A percentile compares a stretch with the other conserved stretches of the same genome.
These are phyloP conservation scores for Magnolia officinalis DNA, from an alignment of 164 flowering plant species.

Conservation along the genomic window DNA sequence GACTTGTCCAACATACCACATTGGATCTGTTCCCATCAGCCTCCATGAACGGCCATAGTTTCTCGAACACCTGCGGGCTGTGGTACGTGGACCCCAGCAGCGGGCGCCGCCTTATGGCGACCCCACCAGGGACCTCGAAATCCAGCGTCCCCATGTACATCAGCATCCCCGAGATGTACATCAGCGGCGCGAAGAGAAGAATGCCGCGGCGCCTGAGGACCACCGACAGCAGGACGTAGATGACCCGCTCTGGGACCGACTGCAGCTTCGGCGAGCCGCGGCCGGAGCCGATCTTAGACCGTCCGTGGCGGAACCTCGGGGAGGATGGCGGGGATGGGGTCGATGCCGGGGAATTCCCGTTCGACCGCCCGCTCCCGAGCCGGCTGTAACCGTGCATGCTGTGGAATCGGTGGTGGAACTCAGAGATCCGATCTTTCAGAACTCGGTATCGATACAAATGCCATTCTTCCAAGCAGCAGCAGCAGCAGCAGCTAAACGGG, in stretches of 20 bases:
- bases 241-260: slow-evolving; percentile 35
- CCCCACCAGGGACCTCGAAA: slow-evolving; percentile 27
- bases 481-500: not conserved
- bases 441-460: not conserved
- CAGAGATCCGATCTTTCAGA: not conserved
- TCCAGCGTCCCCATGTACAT: slow-evolving; percentile 54
- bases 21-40: slow-evolving; percentile 40
- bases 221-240: slow-evolving; percentile 44
- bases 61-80: slow-evolving; percentile 73
- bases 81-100: slow-evolving; percentile 62
- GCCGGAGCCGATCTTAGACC: slow-evolving; percentile 19
- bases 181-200: slow-evolving; percentile 53
- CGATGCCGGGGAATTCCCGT: slow-evolving; percentile 5
- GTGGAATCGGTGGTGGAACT: not conserved
- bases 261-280: slow-evolving; percentile 28
- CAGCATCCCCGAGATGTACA: slow-evolving; percentile 56
- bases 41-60: slow-evolving; percentile 75
- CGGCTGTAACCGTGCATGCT: slow-evolving; percentile 60
- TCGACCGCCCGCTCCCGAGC: slow-evolving; percentile 30
- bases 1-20: slow-evolving; percentile 35
- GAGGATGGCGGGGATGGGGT: slow-evolving; percentile 38
- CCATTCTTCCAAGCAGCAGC: not conserved
- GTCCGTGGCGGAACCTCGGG: slow-evolving; percentile 44
- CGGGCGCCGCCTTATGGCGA: slow-evolving; percentile 19
- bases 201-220: slow-evolving; percentile 56